Conservation (phyloP, 345 rosid species). For the Nephelium lappaceum region DNA sequence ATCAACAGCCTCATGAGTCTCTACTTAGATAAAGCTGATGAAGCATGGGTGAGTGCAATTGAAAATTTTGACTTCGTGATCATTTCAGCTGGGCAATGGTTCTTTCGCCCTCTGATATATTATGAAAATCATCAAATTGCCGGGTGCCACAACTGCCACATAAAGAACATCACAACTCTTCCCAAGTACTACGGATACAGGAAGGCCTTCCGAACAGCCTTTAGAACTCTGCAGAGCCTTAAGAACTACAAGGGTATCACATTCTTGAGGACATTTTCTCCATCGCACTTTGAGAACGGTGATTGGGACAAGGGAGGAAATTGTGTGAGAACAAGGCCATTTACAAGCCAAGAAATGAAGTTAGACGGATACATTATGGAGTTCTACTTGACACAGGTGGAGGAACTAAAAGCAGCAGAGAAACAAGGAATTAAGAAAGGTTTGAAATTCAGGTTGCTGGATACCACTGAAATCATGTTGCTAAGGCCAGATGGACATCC, state of each 20-base stretch:
- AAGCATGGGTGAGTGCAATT: conserved; percentile 46
- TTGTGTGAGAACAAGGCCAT: conserved; percentile 57
- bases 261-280: conserved; percentile 57
- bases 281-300: conserved; percentile 65
- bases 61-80: conserved; percentile 48
- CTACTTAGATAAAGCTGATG: conserved; percentile 52
- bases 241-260: conserved; percentile 42
- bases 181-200: conserved; percentile 50
- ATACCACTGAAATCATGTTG: conserved; percentile 58
- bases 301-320: conserved; percentile 73
- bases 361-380: conserved; percentile 47
- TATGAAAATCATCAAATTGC: conserved; percentile 34
- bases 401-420: conserved; percentile 46
- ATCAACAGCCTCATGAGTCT: conserved; percentile 42
- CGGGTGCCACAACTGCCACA: conserved; percentile 46
- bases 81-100: conserved; percentile 64
- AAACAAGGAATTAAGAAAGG: conserved; percentile 42
- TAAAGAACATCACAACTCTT: conserved; percentile 35
- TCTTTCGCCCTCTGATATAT: conserved; percentile 49
- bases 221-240: conserved; percentile 41
- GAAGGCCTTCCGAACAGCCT: conserved; percentile 61
- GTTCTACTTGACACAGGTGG: conserved; percentile 45
- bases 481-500: conserved; percentile 75
- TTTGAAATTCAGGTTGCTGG: conserved; percentile 38
- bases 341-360: conserved; percentile 43